Evolutionary conservation across 345 rosid species (phyloP).

Genomic region (Rhodamnia rubescens): DNA sequence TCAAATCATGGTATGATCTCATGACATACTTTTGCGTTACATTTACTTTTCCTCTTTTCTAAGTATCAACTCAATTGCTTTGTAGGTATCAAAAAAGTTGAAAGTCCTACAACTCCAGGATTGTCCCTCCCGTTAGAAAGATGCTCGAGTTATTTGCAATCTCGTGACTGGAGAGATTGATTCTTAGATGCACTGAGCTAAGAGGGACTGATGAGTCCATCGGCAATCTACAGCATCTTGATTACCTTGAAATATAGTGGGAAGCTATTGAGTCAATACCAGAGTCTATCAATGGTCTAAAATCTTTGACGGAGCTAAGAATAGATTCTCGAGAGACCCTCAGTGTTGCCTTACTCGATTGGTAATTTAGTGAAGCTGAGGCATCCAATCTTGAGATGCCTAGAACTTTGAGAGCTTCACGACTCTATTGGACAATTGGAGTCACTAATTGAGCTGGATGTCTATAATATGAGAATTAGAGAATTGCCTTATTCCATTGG

Average conservation of each 20-base stretch:
- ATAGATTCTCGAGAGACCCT: accelerated
- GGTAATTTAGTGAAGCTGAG: background rate
- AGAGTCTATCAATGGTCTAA: accelerated
- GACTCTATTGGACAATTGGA: background rate
- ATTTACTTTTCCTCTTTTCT: background rate
- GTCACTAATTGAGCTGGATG: background rate
- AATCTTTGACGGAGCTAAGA: background rate
- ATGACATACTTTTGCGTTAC: background rate
- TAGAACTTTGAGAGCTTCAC: background rate
- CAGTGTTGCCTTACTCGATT: background rate
- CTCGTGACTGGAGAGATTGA: background rate
- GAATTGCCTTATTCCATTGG: background rate
- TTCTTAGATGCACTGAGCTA: background rate
- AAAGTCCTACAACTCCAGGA: background rate
- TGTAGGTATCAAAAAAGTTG: background rate
- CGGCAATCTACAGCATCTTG: background rate
- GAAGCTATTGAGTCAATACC: background rate
- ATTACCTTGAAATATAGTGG: accelerated
- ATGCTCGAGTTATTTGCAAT: accelerated
- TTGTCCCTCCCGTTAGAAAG: background rate
- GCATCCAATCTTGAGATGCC: background rate
- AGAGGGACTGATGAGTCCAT: background rate
- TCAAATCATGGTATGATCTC: background rate
- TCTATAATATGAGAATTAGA: accelerated
- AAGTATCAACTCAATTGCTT: background rate